Evolutionary conservation across 495 filamentous ascomycete species (phyloP).

Genomic region (Talaromyces borbonicus): DNA sequence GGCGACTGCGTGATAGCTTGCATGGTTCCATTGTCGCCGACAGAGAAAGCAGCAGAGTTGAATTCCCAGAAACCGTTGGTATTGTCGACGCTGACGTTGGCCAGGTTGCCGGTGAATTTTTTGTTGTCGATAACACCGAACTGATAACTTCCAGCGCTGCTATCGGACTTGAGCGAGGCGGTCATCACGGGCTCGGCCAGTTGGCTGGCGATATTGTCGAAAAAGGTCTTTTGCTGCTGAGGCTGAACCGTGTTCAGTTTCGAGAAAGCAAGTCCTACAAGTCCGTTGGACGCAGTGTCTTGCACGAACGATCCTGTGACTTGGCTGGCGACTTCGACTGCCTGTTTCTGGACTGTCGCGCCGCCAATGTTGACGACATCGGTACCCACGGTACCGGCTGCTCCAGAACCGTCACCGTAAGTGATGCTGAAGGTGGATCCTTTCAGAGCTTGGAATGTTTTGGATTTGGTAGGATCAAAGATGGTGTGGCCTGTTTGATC

Average conservation of each 20-base stretch:
- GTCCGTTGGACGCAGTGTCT: conserved; percentile 55
- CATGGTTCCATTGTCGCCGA: conserved; percentile 34
- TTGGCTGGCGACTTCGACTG: conserved; percentile 57
- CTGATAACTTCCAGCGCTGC: conserved; percentile 58
- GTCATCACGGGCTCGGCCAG: conserved; percentile 66
- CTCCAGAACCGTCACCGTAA: conserved; percentile 67
- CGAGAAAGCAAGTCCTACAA: conserved; percentile 70
- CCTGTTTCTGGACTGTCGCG: conserved; percentile 53
- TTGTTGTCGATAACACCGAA: conserved; percentile 61
- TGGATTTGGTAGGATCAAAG: conserved; percentile 53
- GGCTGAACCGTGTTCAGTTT: conserved; percentile 64
- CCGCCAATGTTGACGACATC: conserved; percentile 70
- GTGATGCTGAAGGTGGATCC: conserved; percentile 51
- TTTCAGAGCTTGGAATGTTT: conserved; percentile 36
- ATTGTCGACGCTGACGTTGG: conserved; percentile 53
- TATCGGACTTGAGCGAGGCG: conserved; percentile 50
- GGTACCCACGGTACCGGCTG: conserved; percentile 55
- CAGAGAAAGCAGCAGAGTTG: conserved; percentile 43
- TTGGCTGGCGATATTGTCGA: conserved; percentile 57
- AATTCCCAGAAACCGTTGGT: conserved; percentile 71
- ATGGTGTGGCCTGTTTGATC: conserved; percentile 42
- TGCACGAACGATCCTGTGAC: conserved; percentile 56
- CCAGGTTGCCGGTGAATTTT: conserved; percentile 55
- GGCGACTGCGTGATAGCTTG: conserved; percentile 20
- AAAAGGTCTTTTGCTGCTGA: conserved; percentile 63